Base-by-base conservation (phyloP, 495 filamentous ascomycete species). In the Emericellopsis terricola region DNA sequence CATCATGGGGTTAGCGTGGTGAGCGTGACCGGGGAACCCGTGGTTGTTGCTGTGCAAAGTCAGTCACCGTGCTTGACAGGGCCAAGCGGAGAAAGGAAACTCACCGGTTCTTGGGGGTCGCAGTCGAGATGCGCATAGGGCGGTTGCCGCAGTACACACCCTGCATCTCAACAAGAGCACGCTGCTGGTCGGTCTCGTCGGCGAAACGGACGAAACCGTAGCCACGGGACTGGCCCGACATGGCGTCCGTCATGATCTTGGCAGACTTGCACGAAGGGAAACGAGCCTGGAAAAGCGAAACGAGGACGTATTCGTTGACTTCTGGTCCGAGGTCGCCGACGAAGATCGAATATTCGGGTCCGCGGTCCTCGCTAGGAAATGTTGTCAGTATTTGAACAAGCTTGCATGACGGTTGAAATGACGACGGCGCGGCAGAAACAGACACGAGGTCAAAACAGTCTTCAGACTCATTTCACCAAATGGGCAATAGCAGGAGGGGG, bases 231-330 rank as follows among this genome's bases (percentile, higher is more conserved):
- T 96, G 86, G 44, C 89, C 89, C 36, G 76, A 87, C 57, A 96
- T 89, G 36, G 92, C 89, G 47, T 99, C 89, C 28, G 91, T 93
- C 89, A 99, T 99, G 57, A 99, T 99, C 67, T 99, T 99, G 39
- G 91, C 89, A 8, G 85, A 94, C 64, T 96, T 96, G 79, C 91
- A 96, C 4, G 83, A 91, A 1, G 80, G 82, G 65, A 89, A 99
- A 21, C 86, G 80, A 42, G 72, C 75, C 56, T 99, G 89, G 67
- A 99, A 99, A 33, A 99, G 75, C 3, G 84, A 91, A 29, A 94
- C 84, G 19, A 99, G 69, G 24, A 94, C 89, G 43, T 92, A 94
- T 66, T 99, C 89, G 53, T 94, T 99, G 43, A 99, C 89, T 58
- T 99, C 89, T 0, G 92, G 89, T 26, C 89, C 89, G 37, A 99